Conservation (phyloP, 805 yeast genomes). For the Wickerhamiella allomyrinae region DNA sequence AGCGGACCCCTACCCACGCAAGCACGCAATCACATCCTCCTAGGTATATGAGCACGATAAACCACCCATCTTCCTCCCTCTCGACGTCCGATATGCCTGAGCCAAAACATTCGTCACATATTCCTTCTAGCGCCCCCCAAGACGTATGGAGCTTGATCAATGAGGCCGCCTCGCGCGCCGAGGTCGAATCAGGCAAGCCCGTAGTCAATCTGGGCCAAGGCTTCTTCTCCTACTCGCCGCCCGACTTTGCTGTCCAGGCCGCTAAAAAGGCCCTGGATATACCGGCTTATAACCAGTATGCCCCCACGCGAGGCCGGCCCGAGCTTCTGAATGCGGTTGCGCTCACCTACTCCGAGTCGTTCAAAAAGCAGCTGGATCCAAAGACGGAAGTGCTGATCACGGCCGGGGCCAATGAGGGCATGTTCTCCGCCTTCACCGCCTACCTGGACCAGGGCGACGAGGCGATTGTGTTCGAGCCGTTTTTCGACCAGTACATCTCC, state of each 20-base stretch:
- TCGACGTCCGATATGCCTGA: slow-evolving; percentile 2
- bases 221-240: slow-evolving; percentile 91
- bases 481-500: slow-evolving; percentile 91
- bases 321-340: slow-evolving; percentile 56
- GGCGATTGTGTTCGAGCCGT: slow-evolving; percentile 92
- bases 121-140: slow-evolving; percentile 22
- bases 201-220: slow-evolving; percentile 92
- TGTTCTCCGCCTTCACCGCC: slow-evolving; percentile 72
- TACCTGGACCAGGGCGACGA: slow-evolving; percentile 81
- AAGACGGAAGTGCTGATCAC: slow-evolving; percentile 60
- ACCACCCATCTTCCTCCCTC: neutral
- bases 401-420: slow-evolving; percentile 96
- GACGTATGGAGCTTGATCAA: slow-evolving; percentile 94
- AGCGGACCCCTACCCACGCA: neutral
- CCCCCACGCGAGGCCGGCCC: slow-evolving; percentile 81
- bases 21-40: neutral
- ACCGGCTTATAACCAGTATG: slow-evolving; percentile 78
- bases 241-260: slow-evolving; percentile 77
- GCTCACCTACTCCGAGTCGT: slow-evolving; percentile 53
- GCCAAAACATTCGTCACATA: slow-evolving; percentile 15
- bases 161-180: slow-evolving; percentile 84
- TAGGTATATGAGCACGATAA: neutral
- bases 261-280: slow-evolving; percentile 59
- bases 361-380: slow-evolving; percentile 41
- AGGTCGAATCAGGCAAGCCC: slow-evolving; percentile 50